Base-by-base conservation (phyloP, 108 stramenopile species). In the Heterococcus sp. region DNA sequence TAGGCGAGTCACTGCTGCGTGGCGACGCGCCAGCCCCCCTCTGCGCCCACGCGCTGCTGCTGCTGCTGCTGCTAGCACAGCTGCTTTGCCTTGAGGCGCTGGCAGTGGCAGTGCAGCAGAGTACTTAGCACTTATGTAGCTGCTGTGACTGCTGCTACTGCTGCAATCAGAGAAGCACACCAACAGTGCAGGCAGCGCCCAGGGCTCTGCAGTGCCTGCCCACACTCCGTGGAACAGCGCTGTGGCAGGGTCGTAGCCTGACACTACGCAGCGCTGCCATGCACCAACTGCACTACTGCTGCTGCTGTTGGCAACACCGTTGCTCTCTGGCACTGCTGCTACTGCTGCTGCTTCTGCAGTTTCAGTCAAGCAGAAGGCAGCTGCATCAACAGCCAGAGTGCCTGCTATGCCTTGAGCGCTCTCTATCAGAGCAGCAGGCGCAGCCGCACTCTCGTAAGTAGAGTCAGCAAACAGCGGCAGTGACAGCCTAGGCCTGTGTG, bases 191-290 rank as follows among this genome's bases (percentile, higher is more conserved):
- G 0, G 3, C 26, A 26, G 32, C 32, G 63, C 46, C 5, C n/a
- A 34, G 65, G 31, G 8, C 8, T 68, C 28, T 3, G 58, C 4
- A 30, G 46, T 58, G 46, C 46, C 46, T 21, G 46, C 46, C 46
- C 29, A 58, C 11, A 28, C 2, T 40, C 30, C 30, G 69, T 36
- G 71, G 40, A 72, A 38, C n/a, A 8, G 14, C 31, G 70, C 46
- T 21, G 36, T 4, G 38, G 2, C 71, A 2, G 35, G 11, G 29
- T 4, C 37, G 14, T 37, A 4, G 14, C n/a, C 14, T 64, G 31
- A 35, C 2, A 76, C 35, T 11, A 76, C 68, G 68, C 75, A 76
- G 38, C 38, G 75, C 75, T 68, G 66, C 75, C 75, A 76, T 27
- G 34, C 37, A 38, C 35, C 33, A 28, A 65, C 1, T 5, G 35